These are phyloP conservation scores for Boletus insuetus DNA, from an alignment of 768 basidiomycete genomes.

Conservation along the genomic window DNA sequence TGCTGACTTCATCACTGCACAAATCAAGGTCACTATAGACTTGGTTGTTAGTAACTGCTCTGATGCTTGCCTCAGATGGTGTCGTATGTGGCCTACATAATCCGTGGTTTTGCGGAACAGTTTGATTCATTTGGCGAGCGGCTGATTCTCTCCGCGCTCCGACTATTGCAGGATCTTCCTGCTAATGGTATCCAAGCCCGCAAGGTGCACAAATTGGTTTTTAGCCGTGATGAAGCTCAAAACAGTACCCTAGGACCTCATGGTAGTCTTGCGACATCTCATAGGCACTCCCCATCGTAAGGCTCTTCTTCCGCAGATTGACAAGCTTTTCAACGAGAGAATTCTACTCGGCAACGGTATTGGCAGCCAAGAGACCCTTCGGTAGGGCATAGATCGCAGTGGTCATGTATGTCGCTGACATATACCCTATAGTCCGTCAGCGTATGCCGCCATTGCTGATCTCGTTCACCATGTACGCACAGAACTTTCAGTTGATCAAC, in stretches of 20 bases:
- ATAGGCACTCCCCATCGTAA: conserved; percentile 74
- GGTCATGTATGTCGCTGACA: neutral
- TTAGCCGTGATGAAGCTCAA: neutral
- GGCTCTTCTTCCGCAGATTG: conserved; percentile 77
- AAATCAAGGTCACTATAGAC: conserved; percentile 69
- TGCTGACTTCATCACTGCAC: conserved; percentile 79
- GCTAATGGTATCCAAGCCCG: conserved; percentile 76
- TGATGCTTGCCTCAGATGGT: conserved; percentile 57
- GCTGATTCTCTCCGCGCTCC: conserved; percentile 73
- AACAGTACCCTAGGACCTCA: conserved; percentile 62
- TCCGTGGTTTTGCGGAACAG: conserved; percentile 64
- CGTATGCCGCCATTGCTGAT: conserved; percentile 89
- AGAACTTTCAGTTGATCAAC: conserved; percentile 74
- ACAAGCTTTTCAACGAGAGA: conserved; percentile 87
- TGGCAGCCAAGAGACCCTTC: conserved; percentile 80
- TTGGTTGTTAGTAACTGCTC: neutral
- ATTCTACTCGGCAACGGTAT: conserved; percentile 85
- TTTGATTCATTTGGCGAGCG: conserved; percentile 76
- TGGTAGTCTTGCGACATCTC: conserved; percentile 90
- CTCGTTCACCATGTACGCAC: conserved; percentile 87
- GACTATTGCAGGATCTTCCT: conserved; percentile 94
- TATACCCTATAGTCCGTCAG: conserved; percentile 54
- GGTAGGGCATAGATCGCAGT: conserved; percentile 41
- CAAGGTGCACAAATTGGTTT: conserved; percentile 49
- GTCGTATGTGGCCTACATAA: conserved; percentile 88